Conservation (phyloP, 257 asterid species). For the Coffea eugenioides region DNA sequence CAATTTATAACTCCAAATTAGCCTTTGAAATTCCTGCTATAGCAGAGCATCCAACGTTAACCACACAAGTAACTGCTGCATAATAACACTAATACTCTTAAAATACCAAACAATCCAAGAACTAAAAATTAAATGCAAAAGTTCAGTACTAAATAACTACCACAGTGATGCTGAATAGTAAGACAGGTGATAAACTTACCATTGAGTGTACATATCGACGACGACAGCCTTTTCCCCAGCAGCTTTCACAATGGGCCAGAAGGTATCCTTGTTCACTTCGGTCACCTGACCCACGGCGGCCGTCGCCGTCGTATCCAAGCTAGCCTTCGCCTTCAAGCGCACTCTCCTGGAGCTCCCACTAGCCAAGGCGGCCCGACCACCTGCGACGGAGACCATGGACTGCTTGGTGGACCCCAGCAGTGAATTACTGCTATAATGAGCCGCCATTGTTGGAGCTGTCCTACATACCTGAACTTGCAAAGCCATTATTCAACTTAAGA, state of each 20-base stretch:
- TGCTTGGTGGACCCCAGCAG: conserved; percentile 38
- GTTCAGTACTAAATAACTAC: background rate
- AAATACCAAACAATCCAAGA: background rate
- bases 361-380: conserved; percentile 40
- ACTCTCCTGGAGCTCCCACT: conserved; percentile 31
- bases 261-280: conserved; percentile 63
- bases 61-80: background rate
- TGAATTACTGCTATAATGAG: conserved; percentile 19
- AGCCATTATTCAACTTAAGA: conserved; percentile 41
- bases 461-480: conserved; percentile 57
- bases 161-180: too few species aligned
- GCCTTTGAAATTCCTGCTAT: background rate
- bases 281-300: conserved; percentile 54
- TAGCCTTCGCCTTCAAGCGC: conserved; percentile 38
- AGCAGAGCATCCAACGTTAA: background rate
- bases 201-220: conserved; percentile 82
- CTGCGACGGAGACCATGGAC: conserved; percentile 42
- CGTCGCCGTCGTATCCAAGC: conserved; percentile 48
- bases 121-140: background rate
- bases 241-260: conserved; percentile 80
- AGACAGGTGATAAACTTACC: conserved; percentile 39
- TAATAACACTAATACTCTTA: background rate
- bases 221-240: conserved; percentile 77
- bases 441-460: conserved; percentile 53
- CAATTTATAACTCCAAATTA: background rate